Percentiles rank a stretch among this genome's conserved stretches.
Conservation (phyloP, 164 flowering plant species). For the Litsea cubeba region DNA sequence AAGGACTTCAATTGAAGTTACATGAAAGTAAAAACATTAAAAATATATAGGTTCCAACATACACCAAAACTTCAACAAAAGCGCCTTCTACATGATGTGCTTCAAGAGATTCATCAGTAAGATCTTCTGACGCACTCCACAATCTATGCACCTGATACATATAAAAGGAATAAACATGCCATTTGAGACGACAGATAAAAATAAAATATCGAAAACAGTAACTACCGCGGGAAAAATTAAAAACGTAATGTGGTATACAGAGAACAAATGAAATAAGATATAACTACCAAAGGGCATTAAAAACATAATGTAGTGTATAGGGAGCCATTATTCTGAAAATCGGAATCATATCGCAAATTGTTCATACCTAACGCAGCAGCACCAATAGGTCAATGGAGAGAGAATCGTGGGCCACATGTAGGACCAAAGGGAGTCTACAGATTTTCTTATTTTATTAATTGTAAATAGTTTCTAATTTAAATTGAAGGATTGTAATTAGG, state of each 20-base stretch:
- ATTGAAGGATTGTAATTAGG: too few relatives aligned
- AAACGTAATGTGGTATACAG: background rate
- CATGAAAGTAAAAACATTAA: background rate
- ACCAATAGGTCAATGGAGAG: too few relatives aligned
- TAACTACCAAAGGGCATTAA: too few relatives aligned
- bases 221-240: background rate
- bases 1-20: background rate
- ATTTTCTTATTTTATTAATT: too few relatives aligned
- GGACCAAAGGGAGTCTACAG: too few relatives aligned
- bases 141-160: constrained; percentile 54
- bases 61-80: constrained; percentile 84
- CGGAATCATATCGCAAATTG: too few relatives aligned
- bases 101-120: constrained; percentile 59
- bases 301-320: too few relatives aligned
- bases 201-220: background rate
- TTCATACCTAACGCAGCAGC: too few relatives aligned
- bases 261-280: background rate
- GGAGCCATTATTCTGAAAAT: too few relatives aligned
- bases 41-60: constrained; percentile 5
- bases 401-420: too few relatives aligned
- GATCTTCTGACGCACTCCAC: constrained; percentile 45
- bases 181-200: background rate
- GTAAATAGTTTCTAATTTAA: too few relatives aligned
- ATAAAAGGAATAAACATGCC: background rate
- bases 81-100: constrained; percentile 84